phyloP scores from a whole-genome alignment of 129 eudicot species.

The Lactuca saligna region DNA sequence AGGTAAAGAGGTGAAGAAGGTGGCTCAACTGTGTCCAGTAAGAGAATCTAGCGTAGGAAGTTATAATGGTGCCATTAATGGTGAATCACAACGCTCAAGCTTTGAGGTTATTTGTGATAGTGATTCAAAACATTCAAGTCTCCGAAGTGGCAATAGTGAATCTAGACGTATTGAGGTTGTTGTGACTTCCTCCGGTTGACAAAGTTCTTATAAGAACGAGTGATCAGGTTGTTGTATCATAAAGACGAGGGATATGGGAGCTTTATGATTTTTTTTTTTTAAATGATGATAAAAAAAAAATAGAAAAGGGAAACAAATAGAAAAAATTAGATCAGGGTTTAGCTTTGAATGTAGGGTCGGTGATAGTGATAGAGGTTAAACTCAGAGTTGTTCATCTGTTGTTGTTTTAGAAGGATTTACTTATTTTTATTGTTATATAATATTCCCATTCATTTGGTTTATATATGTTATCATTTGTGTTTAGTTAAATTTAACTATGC shows the following conservation, averaged over 20 bases:
- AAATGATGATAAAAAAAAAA: constrained; percentile 14
- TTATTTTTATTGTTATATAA: background rate
- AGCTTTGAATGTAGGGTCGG: constrained; percentile 9
- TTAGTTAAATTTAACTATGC: no score
- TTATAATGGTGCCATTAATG: constrained; percentile 2
- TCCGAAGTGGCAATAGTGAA: constrained; percentile 25
- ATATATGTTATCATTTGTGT: no score
- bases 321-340: background rate
- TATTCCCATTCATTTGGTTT: background rate
- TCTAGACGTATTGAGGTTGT: constrained; percentile 27
- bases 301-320: background rate
- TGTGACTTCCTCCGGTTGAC: constrained; percentile 16
- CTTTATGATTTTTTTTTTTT: background rate
- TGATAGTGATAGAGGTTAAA: constrained; percentile 6
- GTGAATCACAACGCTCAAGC: constrained; percentile 15
- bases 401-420: constrained; percentile 4
- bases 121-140: constrained; percentile 30
- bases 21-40: constrained; percentile 28
- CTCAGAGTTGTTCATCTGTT: background rate
- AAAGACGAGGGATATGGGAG: constrained; percentile 3
- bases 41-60: constrained; percentile 24
- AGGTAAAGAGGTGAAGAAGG: constrained; percentile 47
- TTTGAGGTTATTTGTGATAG: constrained; percentile 20
- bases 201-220: background rate
- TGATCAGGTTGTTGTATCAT: constrained; percentile 4